Evolutionary conservation across 169 alveolate species (phyloP), one percentile per base, ranked within the genome.

Genomic region (Ichthyophthirius multifiliis): DNA sequence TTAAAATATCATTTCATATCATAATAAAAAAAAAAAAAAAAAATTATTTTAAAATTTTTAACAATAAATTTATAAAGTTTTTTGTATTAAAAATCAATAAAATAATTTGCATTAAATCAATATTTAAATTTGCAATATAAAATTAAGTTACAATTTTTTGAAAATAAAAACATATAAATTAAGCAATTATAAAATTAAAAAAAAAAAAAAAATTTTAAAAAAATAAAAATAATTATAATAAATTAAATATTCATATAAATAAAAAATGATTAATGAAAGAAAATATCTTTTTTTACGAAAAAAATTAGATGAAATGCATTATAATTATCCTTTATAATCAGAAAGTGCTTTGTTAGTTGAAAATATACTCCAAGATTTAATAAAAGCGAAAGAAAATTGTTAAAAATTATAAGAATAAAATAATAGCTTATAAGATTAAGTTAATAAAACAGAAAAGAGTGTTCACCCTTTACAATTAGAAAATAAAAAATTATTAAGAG

Each of bases 291-390:
- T 55, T 16, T 10, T 55, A 18, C 23, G 71, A 55, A 55, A 55
- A 39, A 55, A 55, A 23, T 16, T 55, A 27, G 71, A 55, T 27
- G 71, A 55, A 39, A 34, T 55, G 1, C 71, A 55, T 55, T 55
- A 55, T 23, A 20, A 18, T 55, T 39, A 55, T 1, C 71, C 71
- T 18, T 39, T 55, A 12, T 10, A 55, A 55, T 27, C 31, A 16
- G 92, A 87, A 43, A 87, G 92, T 74, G 82, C 87, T 27, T 83
- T 87, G 16, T 76, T 87, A 10, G 90, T 74, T 27, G 88, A 87
- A 13, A 74, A 75, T 37, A 47, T 87, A 9, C 75, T 87, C 1
- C 48, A 71, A 30, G 92, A 87, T 41, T 48, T 87, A 13, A 67
- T 87, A 2, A 84, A 82, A 43, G 63, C 90, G 0, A 87, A 85